Evolutionary conservation across 768 basidiomycete species (phyloP), one percentile per base, ranked within the genome.

Genomic region (Lentinus tigrinus): DNA sequence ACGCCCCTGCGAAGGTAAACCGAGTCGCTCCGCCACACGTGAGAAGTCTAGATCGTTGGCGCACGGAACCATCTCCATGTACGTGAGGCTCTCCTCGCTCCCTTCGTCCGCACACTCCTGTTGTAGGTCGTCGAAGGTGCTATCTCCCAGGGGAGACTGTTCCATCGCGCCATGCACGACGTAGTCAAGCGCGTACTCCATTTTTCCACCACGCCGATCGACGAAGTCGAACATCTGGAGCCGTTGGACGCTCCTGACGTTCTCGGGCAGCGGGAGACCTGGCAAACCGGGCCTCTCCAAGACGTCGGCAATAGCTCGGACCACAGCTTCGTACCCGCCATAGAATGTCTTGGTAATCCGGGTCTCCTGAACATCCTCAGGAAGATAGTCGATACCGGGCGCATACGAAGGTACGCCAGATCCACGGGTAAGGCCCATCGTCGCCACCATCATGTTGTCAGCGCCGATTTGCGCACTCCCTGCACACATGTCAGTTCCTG

Each of bases 41-140:
- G 10, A 27, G 21, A 59, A 59, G 17, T 55, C 48, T 26, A 54
- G 23, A 39, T 63, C 59, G 51, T 63, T 63, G 27, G n/a, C 54
- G 47, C 57, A 60, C 11, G 19, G 28, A 9, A 54, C 54, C 42
- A 60, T 49, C 8, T 55, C 51, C 14, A 14, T 31, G 26, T 51
- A 51, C 8, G 56, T 31, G 13, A 44, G 17, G 0, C 39, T 31
- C 3, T 51, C 42, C 21, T 37, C 40, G 40, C 17, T 3, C 9
- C 56, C 47, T 19, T 54, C 60, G 6, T 23, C 31, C 3, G 42
- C 48, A 37, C 4, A 17, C 24, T 44, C 28, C 31, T 49, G 47
- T 38, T 40, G n/a, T 2, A 50, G 28, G 3, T 42, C 42, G 37
- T 62, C 61, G 42, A 47, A 58, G 1, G 36, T 44, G 14, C 27